Conservation (phyloP, 371 early-diverging fungal species). For the Scutellospora calospora region DNA sequence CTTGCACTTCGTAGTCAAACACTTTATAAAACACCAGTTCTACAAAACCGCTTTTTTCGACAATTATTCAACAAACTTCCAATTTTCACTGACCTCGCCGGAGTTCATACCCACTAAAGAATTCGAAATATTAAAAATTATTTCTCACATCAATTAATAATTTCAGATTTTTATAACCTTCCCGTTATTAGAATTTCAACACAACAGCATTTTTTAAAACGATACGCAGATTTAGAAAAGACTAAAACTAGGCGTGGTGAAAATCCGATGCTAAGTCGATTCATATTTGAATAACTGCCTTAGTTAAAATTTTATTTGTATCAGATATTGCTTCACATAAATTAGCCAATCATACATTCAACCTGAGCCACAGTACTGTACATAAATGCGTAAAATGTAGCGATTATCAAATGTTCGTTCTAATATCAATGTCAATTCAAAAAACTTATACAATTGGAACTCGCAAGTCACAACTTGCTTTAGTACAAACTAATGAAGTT, state of each 20-base stretch:
- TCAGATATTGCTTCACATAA: too few relatives aligned
- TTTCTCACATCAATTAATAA: too few relatives aligned
- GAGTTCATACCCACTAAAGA: constrained; percentile 95
- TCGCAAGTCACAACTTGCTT: constrained; percentile 91
- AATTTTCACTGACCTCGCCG: constrained; percentile 79
- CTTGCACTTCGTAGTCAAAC: constrained; percentile 65
- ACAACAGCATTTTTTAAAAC: constrained; percentile 81
- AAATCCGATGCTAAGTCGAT: constrained; percentile 94
- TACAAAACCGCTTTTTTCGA: constrained; percentile 61
- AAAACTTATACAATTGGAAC: constrained; percentile 71
- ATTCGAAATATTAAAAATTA: constrained; percentile 77
- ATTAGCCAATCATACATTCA: too few relatives aligned
- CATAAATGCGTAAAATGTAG: too few relatives aligned
- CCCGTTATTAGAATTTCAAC: constrained; percentile 75
- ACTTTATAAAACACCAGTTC: constrained; percentile 72
- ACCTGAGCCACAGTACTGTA: too few relatives aligned
- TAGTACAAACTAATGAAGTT: constrained; percentile 87
- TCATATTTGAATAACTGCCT: too few relatives aligned
- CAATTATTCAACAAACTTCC: constrained; percentile 69
- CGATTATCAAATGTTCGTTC: too few relatives aligned
- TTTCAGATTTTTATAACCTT: constrained; percentile 88
- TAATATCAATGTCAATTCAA: not conserved
- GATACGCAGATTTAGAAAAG: constrained; percentile 80
- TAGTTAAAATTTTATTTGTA: too few relatives aligned
- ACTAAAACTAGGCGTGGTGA: constrained; percentile 85